phyloP scores from a whole-genome alignment of 139 green algal genomes.

The Ettlia oleoabundans region DNA sequence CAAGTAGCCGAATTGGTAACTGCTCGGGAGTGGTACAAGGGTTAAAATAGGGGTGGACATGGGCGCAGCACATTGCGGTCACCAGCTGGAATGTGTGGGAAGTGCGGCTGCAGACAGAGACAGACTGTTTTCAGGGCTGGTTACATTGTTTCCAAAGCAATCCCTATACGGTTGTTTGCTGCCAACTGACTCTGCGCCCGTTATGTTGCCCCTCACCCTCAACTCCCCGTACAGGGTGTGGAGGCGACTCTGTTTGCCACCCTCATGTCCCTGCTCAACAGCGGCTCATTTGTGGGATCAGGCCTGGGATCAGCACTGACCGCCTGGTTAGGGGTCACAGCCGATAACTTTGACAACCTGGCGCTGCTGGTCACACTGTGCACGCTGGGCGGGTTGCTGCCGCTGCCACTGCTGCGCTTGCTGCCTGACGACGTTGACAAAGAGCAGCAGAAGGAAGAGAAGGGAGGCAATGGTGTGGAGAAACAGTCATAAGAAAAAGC shows the following conservation, averaged over 20 bases:
- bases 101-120: not conserved
- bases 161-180: too few relatives aligned
- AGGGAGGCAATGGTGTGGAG: too few relatives aligned
- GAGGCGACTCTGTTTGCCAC: constrained; percentile 98
- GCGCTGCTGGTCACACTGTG: constrained; percentile 63
- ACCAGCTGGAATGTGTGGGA: not conserved
- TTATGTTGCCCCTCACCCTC: not conserved
- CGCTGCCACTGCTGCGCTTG: constrained; percentile 67
- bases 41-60: too few relatives aligned
- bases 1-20: too few relatives aligned
- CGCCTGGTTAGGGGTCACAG: constrained; percentile 50
- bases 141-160: too few relatives aligned
- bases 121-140: too few relatives aligned
- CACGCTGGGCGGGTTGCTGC: constrained; percentile 61
- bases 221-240: constrained; percentile 69
- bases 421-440: constrained; percentile 48
- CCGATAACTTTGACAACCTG: constrained; percentile 78
- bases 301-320: constrained; percentile 5
- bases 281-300: constrained; percentile 67
- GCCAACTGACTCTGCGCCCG: too few relatives aligned
- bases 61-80: too few relatives aligned
- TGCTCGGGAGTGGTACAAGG: not conserved
- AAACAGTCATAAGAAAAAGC: too few relatives aligned
- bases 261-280: constrained; percentile 95
- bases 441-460: not conserved